phyloP scores from a whole-genome alignment of 768 basidiomycete genomes.

The Tylopilus sp. region DNA sequence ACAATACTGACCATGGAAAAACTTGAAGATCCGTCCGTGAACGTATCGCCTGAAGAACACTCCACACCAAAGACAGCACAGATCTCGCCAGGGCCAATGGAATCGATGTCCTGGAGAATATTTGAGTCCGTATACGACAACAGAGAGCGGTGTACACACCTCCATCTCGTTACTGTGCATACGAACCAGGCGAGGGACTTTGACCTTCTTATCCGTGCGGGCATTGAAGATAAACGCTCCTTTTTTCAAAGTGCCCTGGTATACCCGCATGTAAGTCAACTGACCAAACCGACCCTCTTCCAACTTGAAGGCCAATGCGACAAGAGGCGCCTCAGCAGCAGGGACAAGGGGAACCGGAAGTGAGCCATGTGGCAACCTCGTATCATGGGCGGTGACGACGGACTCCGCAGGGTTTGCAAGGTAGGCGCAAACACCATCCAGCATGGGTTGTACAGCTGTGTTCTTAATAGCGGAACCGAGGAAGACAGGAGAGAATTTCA shows the following conservation, averaged over 20 bases:
- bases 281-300: conserved; percentile 98
- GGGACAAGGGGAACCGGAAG: conserved; percentile 76
- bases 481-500: conserved; percentile 96
- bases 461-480: conserved; percentile 97
- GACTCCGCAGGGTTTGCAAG: conserved; percentile 85
- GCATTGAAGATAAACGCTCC: conserved; percentile 86
- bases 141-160: conserved; percentile 39
- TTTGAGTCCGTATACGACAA: background rate
- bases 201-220: conserved; percentile 93
- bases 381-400: conserved; percentile 79
- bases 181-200: conserved; percentile 91
- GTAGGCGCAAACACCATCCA: conserved; percentile 96
- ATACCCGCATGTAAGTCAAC: conserved; percentile 96
- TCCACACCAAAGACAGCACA: conserved; percentile 99
- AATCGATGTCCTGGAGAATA: conserved; percentile 74
- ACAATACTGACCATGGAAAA: conserved; percentile 79
- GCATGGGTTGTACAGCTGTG: conserved; percentile 87
- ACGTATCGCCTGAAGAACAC: conserved; percentile 96
- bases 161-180: conserved; percentile 99
- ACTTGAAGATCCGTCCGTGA: conserved; percentile 86
- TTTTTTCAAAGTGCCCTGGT: conserved; percentile 91
- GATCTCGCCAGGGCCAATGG: conserved; percentile 95
- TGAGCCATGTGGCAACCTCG: conserved; percentile 57
- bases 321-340: conserved; percentile 81
- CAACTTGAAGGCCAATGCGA: conserved; percentile 96